Base-by-base conservation (phyloP, 305 asterid species). In the Caryopteris hybrid region DNA sequence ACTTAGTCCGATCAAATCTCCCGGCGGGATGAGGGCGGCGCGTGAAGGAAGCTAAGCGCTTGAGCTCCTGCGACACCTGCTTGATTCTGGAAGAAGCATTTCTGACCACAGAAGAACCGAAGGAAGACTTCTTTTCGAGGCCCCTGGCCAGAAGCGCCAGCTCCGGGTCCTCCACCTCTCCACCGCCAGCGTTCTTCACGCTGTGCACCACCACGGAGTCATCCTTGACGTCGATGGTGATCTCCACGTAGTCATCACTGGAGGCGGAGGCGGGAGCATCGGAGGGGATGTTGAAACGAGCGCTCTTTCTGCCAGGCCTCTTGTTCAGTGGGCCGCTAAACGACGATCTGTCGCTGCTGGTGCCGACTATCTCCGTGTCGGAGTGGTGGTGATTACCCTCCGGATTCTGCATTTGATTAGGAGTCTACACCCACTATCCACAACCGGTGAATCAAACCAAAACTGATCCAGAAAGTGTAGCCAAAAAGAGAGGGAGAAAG, bases 131-230 rank as follows among this genome's bases (percentile, higher is more conserved):
- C 78, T 89, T 91, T 68, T 94, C 99, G 6, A 94, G 57, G 13
- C 96, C 95, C 56, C 57, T 86, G 0, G 99, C 95, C 20, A 93
- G 83, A 64, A 93, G 74, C 8, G 96, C 86, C 57, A 93, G 81
- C 84, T 90, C 99, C 1, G 97, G 96, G 41, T 90, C 97, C 78
- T 94, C 96, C 74, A 89, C 87, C 56, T 87, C 93, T 0, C 85
- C 93, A 8, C 97, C 99, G n/a, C 84, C 95, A 25, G 99, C 95
- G 2, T 91, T 78, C 81, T 89, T 94, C 7, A 94, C 95, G 70
- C 97, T 91, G 82, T 89, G 97, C 18, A 94, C 96, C 22, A 97
- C 99, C 80, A 94, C 97, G 16, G 99, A 83, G 69, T 91, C 96
- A 16, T 89, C 95, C 45, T 87, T 72, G 42, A 92, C 92, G 70